phyloP scores from a whole-genome alignment of 2,329 filamentous ascomycete genomes.

The Ophiocordyceps sinensis region DNA sequence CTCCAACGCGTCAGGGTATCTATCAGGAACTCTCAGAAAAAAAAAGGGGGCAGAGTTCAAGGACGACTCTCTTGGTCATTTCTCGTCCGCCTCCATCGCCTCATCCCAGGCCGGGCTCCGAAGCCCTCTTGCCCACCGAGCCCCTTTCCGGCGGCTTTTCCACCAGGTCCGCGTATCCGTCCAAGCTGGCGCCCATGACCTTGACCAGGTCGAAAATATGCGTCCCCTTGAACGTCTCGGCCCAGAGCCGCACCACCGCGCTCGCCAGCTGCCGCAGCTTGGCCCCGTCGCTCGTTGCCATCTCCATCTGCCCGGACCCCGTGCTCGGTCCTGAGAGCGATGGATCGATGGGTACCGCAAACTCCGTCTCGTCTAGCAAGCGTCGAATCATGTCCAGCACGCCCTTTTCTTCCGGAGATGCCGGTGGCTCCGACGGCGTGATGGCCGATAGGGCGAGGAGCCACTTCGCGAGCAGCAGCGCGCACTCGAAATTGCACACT shows the following conservation, averaged over 20 bases:
- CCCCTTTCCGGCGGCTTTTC: conserved; percentile 27
- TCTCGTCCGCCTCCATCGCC: background rate
- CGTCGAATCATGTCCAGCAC: conserved; percentile 41
- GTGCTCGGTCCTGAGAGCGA: conserved; percentile 29
- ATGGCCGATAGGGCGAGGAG: conserved; percentile 40
- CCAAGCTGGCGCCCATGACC: conserved; percentile 41
- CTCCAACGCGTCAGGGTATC: too few relatives aligned
- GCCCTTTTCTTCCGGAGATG: conserved; percentile 36
- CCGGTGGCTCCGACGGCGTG: conserved; percentile 32
- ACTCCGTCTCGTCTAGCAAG: conserved; percentile 49
- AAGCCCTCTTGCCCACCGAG: conserved; percentile 8
- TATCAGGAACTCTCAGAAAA: too few relatives aligned
- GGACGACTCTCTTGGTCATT: too few relatives aligned
- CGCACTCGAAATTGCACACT: conserved; percentile 49
- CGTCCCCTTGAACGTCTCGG: conserved; percentile 45
- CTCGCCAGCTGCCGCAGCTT: conserved; percentile 41
- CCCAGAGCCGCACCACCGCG: conserved; percentile 45
- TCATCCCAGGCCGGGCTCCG: conserved; percentile 10
- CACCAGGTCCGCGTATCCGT: conserved; percentile 40
- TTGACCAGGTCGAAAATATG: conserved; percentile 47
- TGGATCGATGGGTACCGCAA: conserved; percentile 44
- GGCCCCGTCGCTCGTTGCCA: conserved; percentile 30
- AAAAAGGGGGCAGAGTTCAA: background rate
- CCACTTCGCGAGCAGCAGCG: conserved; percentile 46
- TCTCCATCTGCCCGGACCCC: conserved; percentile 24